A percentile compares a stretch with the other conserved stretches of the same genome.
phyloP scores from a whole-genome alignment of 306 rosid species.

The Alnus rubra region DNA sequence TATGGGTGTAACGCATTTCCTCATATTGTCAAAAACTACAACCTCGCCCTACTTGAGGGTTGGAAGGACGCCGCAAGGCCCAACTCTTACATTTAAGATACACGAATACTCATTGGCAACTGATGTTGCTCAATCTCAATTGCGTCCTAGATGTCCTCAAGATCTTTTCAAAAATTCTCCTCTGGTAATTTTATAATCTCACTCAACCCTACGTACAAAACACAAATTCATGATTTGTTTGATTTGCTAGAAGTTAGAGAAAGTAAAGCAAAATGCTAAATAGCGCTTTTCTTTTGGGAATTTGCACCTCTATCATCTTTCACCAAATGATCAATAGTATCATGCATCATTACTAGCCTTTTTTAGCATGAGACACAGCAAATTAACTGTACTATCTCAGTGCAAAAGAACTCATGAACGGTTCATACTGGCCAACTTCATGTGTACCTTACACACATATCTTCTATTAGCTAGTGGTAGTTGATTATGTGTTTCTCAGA shows the following conservation, averaged over 20 bases:
- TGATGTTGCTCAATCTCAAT: slow-evolving; percentile 72
- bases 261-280: slow-evolving; percentile 1
- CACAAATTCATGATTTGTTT: neutral
- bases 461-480: neutral
- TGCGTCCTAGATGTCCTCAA: slow-evolving; percentile 85
- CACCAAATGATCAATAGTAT: neutral
- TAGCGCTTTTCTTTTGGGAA: neutral
- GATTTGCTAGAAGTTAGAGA: slow-evolving; percentile 14
- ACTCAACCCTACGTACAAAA: neutral
- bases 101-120: slow-evolving; percentile 76
- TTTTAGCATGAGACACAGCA: neutral
- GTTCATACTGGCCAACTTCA: neutral
- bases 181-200: slow-evolving; percentile 53
- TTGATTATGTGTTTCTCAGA: neutral
- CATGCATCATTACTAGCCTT: slow-evolving; percentile 5
- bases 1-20: slow-evolving; percentile 94
- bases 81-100: slow-evolving; percentile 86
- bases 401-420: slow-evolving; percentile 9
- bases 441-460: neutral
- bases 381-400: neutral
- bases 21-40: slow-evolving; percentile 85
- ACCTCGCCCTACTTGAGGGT: slow-evolving; percentile 76
- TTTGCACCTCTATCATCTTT: neutral
- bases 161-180: slow-evolving; percentile 91
- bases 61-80: slow-evolving; percentile 94